Base-by-base conservation (phyloP, 768 basidiomycete species). In the Grammothele lineata region DNA sequence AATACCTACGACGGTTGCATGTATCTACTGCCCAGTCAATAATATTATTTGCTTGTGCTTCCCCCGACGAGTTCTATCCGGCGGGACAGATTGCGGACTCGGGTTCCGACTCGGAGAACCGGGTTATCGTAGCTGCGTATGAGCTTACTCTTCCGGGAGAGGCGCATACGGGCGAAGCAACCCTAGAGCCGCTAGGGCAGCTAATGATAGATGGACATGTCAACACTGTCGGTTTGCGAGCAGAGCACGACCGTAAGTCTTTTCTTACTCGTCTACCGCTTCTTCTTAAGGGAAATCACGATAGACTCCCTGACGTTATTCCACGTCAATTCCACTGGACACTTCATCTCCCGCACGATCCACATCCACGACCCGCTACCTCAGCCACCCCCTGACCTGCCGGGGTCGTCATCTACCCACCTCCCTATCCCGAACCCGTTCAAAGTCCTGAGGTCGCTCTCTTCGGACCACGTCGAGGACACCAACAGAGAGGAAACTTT, bases 401-500 rank as follows among this genome's bases (percentile, higher is more conserved):
- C 62, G 17, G 67, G 71, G 21, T 57, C 68, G 37, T 52, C 51
- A 33, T 58, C 52, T 39, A 60, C 63, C 27, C 42, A 54, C 26
- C 60, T 80, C n/a, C 70, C 72, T 1, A 64, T 85, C n/a, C 70
- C 83, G 6, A 84, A 81, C 50, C 75, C 81, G 3, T 81, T 88
- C 69, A 88, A 81, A 59, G 66, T 71, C 1, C 69, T 78, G 12
- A 70, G 70, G 45, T 66, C 66, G 22, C 70, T 60, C n/a, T 77
- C 78, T n/a, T 56, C 70, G 0, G 83, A 85, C 24, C 68, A 71
- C 43, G 41, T 76, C 3, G 33, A 51, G 32, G 59, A 25, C 56
- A 64, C 47, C 49, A 48, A 37, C 24, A 56, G 50, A 52, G 57
- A 37, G 51, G 50, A 47, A 26, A 44, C 11, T n/a, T 40, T 33